Evolutionary conservation across 2,329 filamentous ascomycete species (phyloP).

Genomic region (Fusarium guadeloupense): DNA sequence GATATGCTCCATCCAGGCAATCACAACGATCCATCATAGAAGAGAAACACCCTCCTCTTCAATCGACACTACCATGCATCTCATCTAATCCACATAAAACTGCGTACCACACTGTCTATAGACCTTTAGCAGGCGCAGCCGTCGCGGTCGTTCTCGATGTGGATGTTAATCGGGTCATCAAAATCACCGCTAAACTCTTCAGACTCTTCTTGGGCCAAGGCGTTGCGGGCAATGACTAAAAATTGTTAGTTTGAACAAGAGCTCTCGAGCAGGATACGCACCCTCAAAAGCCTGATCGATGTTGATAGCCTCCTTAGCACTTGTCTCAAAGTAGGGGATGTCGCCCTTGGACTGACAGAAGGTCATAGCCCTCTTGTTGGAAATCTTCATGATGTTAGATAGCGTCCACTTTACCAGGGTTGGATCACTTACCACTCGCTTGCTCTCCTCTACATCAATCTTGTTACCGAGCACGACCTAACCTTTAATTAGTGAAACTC

Average conservation of each 20-base stretch:
- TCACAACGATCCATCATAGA: constrained; percentile 30
- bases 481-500: constrained; percentile 32
- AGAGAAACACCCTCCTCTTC: constrained; percentile 22
- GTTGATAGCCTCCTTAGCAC: constrained; percentile 98
- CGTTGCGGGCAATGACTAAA: constrained; percentile 92
- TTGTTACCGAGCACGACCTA: constrained; percentile 98
- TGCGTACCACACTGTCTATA: constrained; percentile 8
- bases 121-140: constrained; percentile 84
- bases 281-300: constrained; percentile 84
- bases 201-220: constrained; percentile 94
- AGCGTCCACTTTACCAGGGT: background rate
- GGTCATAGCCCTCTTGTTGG: constrained; percentile 93
- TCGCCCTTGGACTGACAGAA: constrained; percentile 98
- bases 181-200: constrained; percentile 98
- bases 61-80: constrained; percentile 6
- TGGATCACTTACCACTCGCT: constrained; percentile 73
- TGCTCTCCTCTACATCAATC: constrained; percentile 98
- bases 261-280: constrained; percentile 46
- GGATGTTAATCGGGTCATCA: constrained; percentile 97
- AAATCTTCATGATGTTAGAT: constrained; percentile 68
- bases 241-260: constrained; percentile 5
- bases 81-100: constrained; percentile 15
- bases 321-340: constrained; percentile 99
- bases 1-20: constrained; percentile 44
- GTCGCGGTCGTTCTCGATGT: constrained; percentile 91